A percentile compares a stretch with the other conserved stretches of the same genome.
Conservation (phyloP, 208 protist genomes). For the Leishmania tropica region DNA sequence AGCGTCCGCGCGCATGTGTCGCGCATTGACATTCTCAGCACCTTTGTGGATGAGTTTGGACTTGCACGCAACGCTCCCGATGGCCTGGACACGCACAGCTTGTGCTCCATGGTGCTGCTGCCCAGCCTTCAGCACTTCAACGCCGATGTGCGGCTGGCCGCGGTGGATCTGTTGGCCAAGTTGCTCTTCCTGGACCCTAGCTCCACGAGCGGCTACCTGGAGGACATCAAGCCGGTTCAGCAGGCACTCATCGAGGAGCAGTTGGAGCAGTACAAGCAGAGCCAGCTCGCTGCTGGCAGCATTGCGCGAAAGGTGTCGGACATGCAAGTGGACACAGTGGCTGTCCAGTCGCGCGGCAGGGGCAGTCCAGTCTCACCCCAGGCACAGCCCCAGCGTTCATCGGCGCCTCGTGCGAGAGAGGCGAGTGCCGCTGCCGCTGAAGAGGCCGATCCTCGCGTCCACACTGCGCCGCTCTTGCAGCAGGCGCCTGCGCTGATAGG, state of each 20-base stretch:
- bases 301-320: conserved; percentile 6
- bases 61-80: conserved; percentile 32
- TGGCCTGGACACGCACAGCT: conserved; percentile 47
- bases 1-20: conserved; percentile 59
- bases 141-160: conserved; percentile 76
- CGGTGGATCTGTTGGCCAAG: conserved; percentile 73
- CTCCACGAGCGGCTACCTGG: conserved; percentile 32
- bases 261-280: conserved; percentile 39
- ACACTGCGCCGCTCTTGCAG: conserved; percentile 5
- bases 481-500: conserved; percentile 4
- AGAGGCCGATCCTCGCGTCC: background rate
- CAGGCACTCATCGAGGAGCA: conserved; percentile 76
- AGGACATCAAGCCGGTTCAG: conserved; percentile 76
- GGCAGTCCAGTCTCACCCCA: background rate
- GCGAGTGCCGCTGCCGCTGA: conserved; percentile 2
- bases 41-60: conserved; percentile 77
- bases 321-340: conserved; percentile 22
- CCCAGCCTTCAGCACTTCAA: conserved; percentile 79
- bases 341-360: conserved; percentile 14
- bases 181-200: conserved; percentile 46
- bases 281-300: conserved; percentile 3
- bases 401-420: conserved; percentile 5
- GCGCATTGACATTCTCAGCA: conserved; percentile 70
- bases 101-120: conserved; percentile 66
- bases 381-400: conserved; percentile 2